Percentiles rank a stretch among this genome's conserved stretches.
These are phyloP conservation scores for Fusarium ambrosium DNA, from an alignment of 2,329 filamentous ascomycete genomes.

Conservation along the genomic window DNA sequence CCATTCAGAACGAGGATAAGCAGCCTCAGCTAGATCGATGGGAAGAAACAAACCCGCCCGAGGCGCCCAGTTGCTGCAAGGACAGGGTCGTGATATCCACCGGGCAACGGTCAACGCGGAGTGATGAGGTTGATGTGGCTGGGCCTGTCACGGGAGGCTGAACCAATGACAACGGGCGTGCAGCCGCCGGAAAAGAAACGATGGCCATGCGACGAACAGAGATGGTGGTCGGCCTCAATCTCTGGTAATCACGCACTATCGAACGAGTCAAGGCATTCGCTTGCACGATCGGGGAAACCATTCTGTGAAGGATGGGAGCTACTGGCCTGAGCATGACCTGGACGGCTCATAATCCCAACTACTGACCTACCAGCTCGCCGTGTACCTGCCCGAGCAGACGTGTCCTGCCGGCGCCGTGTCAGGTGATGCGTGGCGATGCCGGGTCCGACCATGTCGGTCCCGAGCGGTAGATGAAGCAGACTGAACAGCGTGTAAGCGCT, in stretches of 20 bases:
- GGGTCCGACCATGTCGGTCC: conserved; percentile 14
- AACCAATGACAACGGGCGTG: conserved; percentile 31
- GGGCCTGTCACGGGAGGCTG: conserved; percentile 8
- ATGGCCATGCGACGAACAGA: conserved; percentile 10
- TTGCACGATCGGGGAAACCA: conserved; percentile 27
- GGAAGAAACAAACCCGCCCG: conserved; percentile 6
- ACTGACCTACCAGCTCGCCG: background rate
- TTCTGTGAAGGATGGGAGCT: background rate
- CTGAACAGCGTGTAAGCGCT: conserved; percentile 17
- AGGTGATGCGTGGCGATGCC: conserved; percentile 23
- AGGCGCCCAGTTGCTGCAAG: background rate
- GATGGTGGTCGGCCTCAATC: conserved; percentile 31
- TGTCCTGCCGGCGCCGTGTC: conserved; percentile 2
- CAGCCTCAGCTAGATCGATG: conserved; percentile 11
- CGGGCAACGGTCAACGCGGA: conserved; percentile 19
- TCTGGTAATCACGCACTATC: conserved; percentile 39
- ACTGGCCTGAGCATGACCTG: background rate
- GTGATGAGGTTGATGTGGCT: conserved; percentile 23
- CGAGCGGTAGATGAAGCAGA: conserved; percentile 22
- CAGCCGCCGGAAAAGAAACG: conserved; percentile 25
- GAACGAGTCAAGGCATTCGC: conserved; percentile 36
- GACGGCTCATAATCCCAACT: background rate
- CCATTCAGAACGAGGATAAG: conserved; percentile 15
- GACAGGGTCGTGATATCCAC: conserved; percentile 23
- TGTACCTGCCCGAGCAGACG: background rate